Percentiles rank a stretch among this genome's conserved stretches.
Conservation (phyloP, 208 protist genomes). For the Wallacemonas sp. region DNA sequence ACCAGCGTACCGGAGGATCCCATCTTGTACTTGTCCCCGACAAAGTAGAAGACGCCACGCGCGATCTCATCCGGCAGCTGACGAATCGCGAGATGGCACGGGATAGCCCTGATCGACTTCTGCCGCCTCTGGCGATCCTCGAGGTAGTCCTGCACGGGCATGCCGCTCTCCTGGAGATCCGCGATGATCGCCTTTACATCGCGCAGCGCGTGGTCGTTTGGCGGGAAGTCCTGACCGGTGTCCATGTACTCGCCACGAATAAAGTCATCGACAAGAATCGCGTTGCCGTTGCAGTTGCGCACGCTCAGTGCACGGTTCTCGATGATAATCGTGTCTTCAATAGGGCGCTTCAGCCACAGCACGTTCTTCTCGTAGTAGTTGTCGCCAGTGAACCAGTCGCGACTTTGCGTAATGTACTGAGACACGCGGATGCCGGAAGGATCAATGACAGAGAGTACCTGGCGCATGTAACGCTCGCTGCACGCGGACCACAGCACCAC, state of each 20-base stretch:
- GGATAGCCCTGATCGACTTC: slow-evolving; percentile 77
- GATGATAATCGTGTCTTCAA: slow-evolving; percentile 83
- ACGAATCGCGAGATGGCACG: slow-evolving; percentile 81
- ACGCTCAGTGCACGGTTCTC: slow-evolving; percentile 83
- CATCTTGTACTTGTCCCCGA: slow-evolving; percentile 77
- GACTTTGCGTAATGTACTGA: slow-evolving; percentile 70
- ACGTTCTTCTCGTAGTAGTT: slow-evolving; percentile 92
- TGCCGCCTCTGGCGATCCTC: slow-evolving; percentile 50
- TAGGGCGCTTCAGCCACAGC: slow-evolving; percentile 76
- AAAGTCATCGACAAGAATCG: slow-evolving; percentile 89
- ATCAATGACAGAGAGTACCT: slow-evolving; percentile 85
- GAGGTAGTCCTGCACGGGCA: slow-evolving; percentile 76
- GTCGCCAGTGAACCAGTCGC: slow-evolving; percentile 78
- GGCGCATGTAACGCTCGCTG: slow-evolving; percentile 87
- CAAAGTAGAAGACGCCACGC: slow-evolving; percentile 85
- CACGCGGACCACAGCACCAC: slow-evolving; percentile 89
- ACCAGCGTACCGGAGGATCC: background rate
- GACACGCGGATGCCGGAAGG: slow-evolving; percentile 74
- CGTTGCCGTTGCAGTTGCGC: slow-evolving; percentile 87
- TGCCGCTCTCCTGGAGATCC: slow-evolving; percentile 65
- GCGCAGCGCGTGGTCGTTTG: slow-evolving; percentile 75
- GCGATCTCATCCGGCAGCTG: slow-evolving; percentile 89
- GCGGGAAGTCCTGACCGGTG: slow-evolving; percentile 77
- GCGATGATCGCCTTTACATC: slow-evolving; percentile 72
- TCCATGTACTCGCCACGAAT: slow-evolving; percentile 92